phyloP scores from a whole-genome alignment of 257 asterid species.

The Linaria vulgaris region DNA sequence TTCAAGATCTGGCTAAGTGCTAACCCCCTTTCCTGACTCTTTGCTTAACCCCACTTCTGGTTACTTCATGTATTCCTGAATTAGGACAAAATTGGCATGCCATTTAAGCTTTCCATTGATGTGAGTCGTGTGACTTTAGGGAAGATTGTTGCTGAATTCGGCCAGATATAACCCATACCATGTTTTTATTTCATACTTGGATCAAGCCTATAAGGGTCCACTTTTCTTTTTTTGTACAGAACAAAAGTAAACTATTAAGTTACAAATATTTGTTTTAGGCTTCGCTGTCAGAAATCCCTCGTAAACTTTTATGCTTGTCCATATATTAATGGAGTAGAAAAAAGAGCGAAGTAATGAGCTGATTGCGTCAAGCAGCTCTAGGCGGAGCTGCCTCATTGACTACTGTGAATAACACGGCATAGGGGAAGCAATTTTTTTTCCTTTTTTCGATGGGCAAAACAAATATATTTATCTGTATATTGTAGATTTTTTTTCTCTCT shows the following conservation, averaged over 20 bases:
- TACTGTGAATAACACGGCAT: too few species aligned
- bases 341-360: too few species aligned
- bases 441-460: too few species aligned
- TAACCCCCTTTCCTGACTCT: too few species aligned
- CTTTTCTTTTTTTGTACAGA: background rate
- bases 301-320: background rate
- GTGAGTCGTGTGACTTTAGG: background rate
- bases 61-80: background rate
- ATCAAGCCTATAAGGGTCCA: background rate
- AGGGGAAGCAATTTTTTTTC: too few species aligned
- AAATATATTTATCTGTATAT: too few species aligned
- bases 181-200: background rate
- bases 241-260: background rate
- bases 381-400: too few species aligned
- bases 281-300: background rate
- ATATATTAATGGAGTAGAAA: too few species aligned
- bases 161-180: background rate
- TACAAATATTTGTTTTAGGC: background rate
- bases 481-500: too few species aligned
- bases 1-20: too few species aligned
- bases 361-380: too few species aligned
- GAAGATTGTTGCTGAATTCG: background rate
- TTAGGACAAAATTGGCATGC: background rate
- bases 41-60: too few species aligned
- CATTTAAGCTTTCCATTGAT: background rate